Conservation (phyloP, 1,139 yeast species). For the Diutina pseudorugosa region DNA sequence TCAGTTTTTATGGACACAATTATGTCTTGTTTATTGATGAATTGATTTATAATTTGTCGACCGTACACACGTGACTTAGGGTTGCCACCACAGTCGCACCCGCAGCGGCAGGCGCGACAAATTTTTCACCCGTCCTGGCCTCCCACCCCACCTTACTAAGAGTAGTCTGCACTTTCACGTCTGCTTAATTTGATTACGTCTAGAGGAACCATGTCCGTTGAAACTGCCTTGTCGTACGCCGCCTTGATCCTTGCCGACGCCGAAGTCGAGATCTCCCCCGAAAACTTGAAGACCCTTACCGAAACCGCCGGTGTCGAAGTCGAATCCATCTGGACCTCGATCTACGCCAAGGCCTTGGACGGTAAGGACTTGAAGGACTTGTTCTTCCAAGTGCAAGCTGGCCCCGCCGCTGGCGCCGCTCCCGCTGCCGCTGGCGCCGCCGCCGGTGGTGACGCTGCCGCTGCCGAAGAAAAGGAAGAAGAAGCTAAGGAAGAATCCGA, state of each 20-base stretch:
- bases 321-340: constrained; percentile 63
- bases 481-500: constrained; percentile 57
- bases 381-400: constrained; percentile 69
- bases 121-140: not conserved
- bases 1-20: no score
- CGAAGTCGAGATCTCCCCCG: constrained; percentile 88
- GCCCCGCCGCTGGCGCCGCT: constrained; percentile 60
- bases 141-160: not conserved
- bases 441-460: constrained; percentile 48
- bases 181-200: constrained; percentile 8
- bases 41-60: no score
- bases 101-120: not conserved
- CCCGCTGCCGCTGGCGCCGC: constrained; percentile 38
- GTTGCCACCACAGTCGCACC: not conserved
- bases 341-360: constrained; percentile 92
- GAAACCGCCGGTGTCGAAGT: constrained; percentile 85
- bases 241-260: constrained; percentile 98
- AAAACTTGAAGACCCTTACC: constrained; percentile 76
- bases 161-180: constrained; percentile 12
- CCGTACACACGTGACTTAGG: constrained; percentile 4
- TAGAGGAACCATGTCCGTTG: constrained; percentile 48
- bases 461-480: constrained; percentile 42
- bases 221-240: constrained; percentile 77
- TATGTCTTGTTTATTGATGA: no score
- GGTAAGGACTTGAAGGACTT: constrained; percentile 93